Evolutionary conservation across 1,139 yeast species (phyloP).

Genomic region (Debaryomyces nepalensis): DNA sequence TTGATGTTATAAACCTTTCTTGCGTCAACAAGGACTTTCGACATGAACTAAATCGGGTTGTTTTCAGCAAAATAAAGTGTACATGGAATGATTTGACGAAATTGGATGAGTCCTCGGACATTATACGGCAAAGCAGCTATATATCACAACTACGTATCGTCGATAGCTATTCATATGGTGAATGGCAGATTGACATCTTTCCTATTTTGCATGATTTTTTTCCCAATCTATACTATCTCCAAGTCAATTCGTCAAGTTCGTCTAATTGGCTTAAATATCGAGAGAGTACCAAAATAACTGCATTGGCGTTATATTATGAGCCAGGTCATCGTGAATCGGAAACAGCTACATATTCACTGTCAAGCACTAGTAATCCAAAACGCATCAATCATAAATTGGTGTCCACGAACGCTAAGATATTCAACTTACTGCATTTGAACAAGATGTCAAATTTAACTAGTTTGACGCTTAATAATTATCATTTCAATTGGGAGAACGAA

Average conservation of each 20-base stretch:
- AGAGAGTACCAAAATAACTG: conserved; percentile 21
- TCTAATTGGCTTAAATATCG: conserved; percentile 51
- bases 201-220: conserved; percentile 24
- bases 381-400: conserved; percentile 20
- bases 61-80: conserved; percentile 32
- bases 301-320: conserved; percentile 35
- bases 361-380: conserved; percentile 24
- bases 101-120: conserved; percentile 15
- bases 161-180: conserved; percentile 44
- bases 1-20: conserved; percentile 34
- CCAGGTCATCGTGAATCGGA: conserved; percentile 27
- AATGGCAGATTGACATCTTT: conserved; percentile 45
- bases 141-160: conserved; percentile 31
- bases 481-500: conserved; percentile 38
- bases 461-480: conserved; percentile 34
- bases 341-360: conserved; percentile 1
- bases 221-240: conserved; percentile 28
- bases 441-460: conserved; percentile 26
- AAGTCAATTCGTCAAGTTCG: conserved; percentile 40
- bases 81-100: conserved; percentile 36
- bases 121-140: conserved; percentile 7
- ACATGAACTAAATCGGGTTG: conserved; percentile 22
- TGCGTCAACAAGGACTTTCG: conserved; percentile 26
- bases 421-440: conserved; percentile 37
- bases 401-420: conserved; percentile 28